A percentile compares a stretch with the other conserved stretches of the same genome.
Conservation (phyloP, 139 green algal genomes). For the Picochlorum sp. region DNA sequence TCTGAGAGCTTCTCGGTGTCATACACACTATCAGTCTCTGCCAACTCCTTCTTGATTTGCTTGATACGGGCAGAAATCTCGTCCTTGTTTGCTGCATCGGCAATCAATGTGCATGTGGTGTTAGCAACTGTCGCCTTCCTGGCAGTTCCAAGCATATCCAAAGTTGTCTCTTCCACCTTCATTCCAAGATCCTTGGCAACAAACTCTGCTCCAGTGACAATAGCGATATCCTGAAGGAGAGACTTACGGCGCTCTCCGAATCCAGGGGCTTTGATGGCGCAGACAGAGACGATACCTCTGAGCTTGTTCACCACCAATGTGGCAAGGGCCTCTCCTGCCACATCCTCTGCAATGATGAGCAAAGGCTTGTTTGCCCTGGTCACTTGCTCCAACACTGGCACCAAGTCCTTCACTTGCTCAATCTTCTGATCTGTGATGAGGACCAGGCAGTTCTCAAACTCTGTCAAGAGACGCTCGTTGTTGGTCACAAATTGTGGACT, state of each 20-base stretch:
- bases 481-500: constrained; percentile 95
- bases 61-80: constrained; percentile 90
- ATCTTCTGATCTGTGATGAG: constrained; percentile 96
- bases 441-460: constrained; percentile 87
- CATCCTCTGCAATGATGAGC: constrained; percentile 96
- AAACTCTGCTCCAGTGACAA: constrained; percentile 87
- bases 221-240: constrained; percentile 77
- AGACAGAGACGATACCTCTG: constrained; percentile 88
- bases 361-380: constrained; percentile 69
- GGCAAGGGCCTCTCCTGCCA: constrained; percentile 87
- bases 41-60: constrained; percentile 95
- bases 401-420: constrained; percentile 60
- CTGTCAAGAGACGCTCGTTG: constrained; percentile 75
- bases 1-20: constrained; percentile 98
- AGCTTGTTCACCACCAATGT: constrained; percentile 99
- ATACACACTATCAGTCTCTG: constrained; percentile 90
- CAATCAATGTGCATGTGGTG: constrained; percentile 85
- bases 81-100: constrained; percentile 86
- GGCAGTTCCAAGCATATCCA: constrained; percentile 87
- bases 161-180: constrained; percentile 53
- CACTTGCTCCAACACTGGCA: constrained; percentile 74
- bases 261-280: constrained; percentile 78
- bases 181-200: constrained; percentile 89
- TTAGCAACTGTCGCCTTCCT: constrained; percentile 80
- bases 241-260: constrained; percentile 83